Evolutionary conservation across 1,284 basidiomycete species (phyloP).

Genomic region (Phylloboletellus chloephorus): DNA sequence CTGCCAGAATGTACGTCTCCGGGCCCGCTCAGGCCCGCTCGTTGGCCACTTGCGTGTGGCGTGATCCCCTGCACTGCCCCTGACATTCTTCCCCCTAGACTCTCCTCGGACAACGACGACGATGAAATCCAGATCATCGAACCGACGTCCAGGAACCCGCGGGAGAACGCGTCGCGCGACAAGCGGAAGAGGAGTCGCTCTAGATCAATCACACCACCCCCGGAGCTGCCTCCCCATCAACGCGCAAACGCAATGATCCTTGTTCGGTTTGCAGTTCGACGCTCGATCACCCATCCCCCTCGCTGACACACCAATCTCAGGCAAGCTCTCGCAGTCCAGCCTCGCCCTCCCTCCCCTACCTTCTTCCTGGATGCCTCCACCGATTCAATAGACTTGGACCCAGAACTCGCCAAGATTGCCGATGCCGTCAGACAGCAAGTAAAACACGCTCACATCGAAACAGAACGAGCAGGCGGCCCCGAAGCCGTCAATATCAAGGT

Average conservation of each 20-base stretch:
- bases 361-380: constrained; percentile 41
- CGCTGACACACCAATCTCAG: constrained; percentile 33
- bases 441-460: constrained; percentile 14
- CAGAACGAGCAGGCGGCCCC: constrained; percentile 32
- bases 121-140: constrained; percentile 38
- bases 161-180: constrained; percentile 13
- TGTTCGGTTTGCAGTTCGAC: constrained; percentile 44
- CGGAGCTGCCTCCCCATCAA: constrained; percentile 46
- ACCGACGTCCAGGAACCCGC: constrained; percentile 22
- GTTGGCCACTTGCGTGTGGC: constrained; percentile 3
- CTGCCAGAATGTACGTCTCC: constrained; percentile 25
- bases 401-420: constrained; percentile 56
- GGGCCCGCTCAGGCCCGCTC: neutral
- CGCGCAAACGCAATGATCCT: constrained; percentile 49
- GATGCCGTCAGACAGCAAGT: constrained; percentile 32
- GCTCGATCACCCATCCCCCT: neutral
- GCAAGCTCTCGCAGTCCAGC: constrained; percentile 38
- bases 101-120: constrained; percentile 48
- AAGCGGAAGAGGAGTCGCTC: constrained; percentile 55
- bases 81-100: constrained; percentile 18
- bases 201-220: constrained; percentile 68
- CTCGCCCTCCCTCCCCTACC: constrained; percentile 43
- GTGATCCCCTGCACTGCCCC: neutral
- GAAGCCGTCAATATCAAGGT: constrained; percentile 50
- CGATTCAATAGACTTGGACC: constrained; percentile 49